phyloP scores from a whole-genome alignment of 2,329 filamentous ascomycete genomes.

The Lachnellula suecica region DNA sequence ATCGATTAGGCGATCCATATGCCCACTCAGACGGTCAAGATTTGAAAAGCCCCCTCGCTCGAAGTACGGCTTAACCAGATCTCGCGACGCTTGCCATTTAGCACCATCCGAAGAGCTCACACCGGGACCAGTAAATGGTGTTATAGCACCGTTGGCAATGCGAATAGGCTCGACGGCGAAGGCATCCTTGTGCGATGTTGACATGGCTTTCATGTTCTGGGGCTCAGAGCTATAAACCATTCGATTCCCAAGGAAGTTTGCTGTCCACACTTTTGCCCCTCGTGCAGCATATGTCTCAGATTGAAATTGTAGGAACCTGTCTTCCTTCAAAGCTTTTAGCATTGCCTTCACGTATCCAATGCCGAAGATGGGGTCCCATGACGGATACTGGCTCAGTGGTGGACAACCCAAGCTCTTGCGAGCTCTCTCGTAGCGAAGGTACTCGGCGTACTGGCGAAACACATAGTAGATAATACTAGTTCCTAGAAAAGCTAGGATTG shows the following conservation, averaged over 20 bases:
- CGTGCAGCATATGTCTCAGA: no score
- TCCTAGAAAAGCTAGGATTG: no score
- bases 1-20: slow-evolving; percentile 55
- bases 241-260: slow-evolving; percentile 21
- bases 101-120: slow-evolving; percentile 53
- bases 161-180: slow-evolving; percentile 46
- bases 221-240: slow-evolving; percentile 50
- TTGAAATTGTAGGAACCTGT: no score
- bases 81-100: slow-evolving; percentile 49
- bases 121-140: slow-evolving; percentile 50
- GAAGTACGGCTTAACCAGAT: slow-evolving; percentile 52
- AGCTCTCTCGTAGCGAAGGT: no score
- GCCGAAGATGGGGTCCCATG: no score
- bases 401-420: no score
- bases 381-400: no score
- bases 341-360: no score
- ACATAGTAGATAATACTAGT: no score
- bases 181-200: slow-evolving; percentile 52
- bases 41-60: slow-evolving; percentile 43
- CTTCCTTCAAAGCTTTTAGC: no score
- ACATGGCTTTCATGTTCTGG: slow-evolving; percentile 54
- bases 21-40: slow-evolving; percentile 56
- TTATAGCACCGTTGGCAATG: slow-evolving; percentile 36
- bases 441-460: no score
- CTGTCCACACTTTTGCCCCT: background rate